Percentiles rank a stretch among this genome's conserved stretches.
Evolutionary conservation across 2,329 filamentous ascomycete genomes (phyloP).

Genomic region (Pseudogymnoascus sp.): DNA sequence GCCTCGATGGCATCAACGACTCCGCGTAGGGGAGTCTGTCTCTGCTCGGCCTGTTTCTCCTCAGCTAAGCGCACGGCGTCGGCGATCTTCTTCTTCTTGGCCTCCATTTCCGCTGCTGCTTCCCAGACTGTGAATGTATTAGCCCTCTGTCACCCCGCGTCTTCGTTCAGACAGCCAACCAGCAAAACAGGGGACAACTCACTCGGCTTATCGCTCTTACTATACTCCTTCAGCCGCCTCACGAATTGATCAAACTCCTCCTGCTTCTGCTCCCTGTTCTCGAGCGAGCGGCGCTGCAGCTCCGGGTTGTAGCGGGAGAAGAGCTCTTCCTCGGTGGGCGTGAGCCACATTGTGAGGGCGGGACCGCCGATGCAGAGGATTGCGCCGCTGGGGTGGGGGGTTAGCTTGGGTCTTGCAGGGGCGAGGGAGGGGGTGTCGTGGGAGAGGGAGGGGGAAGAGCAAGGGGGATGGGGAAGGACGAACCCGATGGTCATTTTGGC

Average conservation of each 20-base stretch:
- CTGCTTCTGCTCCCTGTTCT: slow-evolving; percentile 65
- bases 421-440: neutral
- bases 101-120: slow-evolving; percentile 35
- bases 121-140: slow-evolving; percentile 35
- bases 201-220: slow-evolving; percentile 89
- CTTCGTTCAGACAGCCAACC: neutral
- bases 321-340: slow-evolving; percentile 84
- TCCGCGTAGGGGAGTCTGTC: neutral
- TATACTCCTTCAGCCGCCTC: slow-evolving; percentile 73
- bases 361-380: slow-evolving; percentile 76
- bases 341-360: slow-evolving; percentile 69
- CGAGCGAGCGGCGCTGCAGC: slow-evolving; percentile 80
- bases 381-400: slow-evolving; percentile 49
- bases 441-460: slow-evolving; percentile 5
- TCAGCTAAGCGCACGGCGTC: neutral
- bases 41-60: neutral
- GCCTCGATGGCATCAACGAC: neutral
- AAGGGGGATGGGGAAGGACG: slow-evolving; percentile 28
- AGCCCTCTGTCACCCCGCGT: neutral
- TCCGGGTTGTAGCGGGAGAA: slow-evolving; percentile 91
- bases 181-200: too few species aligned
- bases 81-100: slow-evolving; percentile 28
- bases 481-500: slow-evolving; percentile 67
- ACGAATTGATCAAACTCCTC: slow-evolving; percentile 90
- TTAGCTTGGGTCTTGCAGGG: slow-evolving; percentile 20